phyloP scores from a whole-genome alignment of 2,329 filamentous ascomycete species.

The Aspergillus arachidicola region DNA sequence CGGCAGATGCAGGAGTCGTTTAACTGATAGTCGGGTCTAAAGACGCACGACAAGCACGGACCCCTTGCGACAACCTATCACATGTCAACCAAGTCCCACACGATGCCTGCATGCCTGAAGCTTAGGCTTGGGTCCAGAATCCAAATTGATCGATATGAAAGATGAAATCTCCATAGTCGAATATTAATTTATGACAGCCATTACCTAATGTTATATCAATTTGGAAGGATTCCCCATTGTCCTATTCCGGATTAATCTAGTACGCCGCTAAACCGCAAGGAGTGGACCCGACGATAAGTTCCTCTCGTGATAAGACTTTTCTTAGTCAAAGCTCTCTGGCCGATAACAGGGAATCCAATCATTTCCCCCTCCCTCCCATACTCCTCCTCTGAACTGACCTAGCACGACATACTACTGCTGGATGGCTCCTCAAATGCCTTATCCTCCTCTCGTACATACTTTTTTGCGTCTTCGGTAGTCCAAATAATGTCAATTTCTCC shows the following conservation, averaged over 20 bases:
- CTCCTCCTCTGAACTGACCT: background rate
- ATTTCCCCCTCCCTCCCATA: background rate
- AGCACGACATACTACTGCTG: background rate
- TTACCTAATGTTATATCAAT: background rate
- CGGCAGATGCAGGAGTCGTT: background rate
- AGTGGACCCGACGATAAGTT: constrained; percentile 5
- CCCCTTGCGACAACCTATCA: background rate
- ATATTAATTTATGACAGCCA: background rate
- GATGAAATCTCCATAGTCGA: background rate
- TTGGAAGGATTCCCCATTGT: background rate
- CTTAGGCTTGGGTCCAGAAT: background rate
- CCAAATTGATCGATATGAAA: background rate
- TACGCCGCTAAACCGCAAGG: constrained; percentile 1
- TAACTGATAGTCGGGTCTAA: background rate
- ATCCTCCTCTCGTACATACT: background rate
- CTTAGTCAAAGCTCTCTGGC: constrained; percentile 1
- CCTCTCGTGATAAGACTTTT: constrained; percentile 10
- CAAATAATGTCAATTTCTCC: constrained; percentile 18
- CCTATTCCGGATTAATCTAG: background rate
- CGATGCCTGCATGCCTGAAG: background rate
- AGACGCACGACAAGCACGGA: background rate
- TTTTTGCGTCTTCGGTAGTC: constrained; percentile 2
- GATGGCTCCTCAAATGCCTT: background rate
- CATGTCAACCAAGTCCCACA: background rate
- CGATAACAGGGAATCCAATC: background rate